Evolutionary conservation across 352 stramenopile species (phyloP), one percentile per base, ranked within the genome.

Genomic region (Pythium aphanidermatum): DNA sequence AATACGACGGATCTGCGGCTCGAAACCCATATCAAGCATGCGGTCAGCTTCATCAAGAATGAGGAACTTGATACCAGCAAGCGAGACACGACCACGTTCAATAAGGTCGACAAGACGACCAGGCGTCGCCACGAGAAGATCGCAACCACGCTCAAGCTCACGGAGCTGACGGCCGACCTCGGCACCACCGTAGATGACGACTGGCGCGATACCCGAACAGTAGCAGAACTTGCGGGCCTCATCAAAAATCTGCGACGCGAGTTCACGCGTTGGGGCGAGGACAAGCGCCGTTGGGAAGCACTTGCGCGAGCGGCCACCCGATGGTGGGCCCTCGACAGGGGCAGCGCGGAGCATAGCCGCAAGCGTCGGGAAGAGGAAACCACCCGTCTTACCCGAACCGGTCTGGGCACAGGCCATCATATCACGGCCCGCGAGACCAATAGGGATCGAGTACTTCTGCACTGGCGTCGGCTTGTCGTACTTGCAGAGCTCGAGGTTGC

Each of bases 21-120:
- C 96, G 61, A 99, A 99, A 63, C 96, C 97, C 96, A 99, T 99
- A 58, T 99, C 97, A 21, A 99, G 77, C 96, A 99, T 99, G 58
- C 96, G 84, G 74, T 99, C 97, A 42, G 96, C 96, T 68, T 99
- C 97, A 64, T 99, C 97, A n/a, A 99, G 75, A 46, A 99, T 92
- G 25, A 99, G 60, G 68, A 98, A 91, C 13, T 81, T 82, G 39
- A 98, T 97, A 51, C 62, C 76, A 4, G 65, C 53, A n/a, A 98
- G 71, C 42, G 72, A 92, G 21, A 98, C 82, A 45, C 88, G 78
- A 14, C 89, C 91, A 59, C 93, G 80, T 60, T 98, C 93, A 36
- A 99, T 88, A 36, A 99, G 63, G 60, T 99, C 97, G 6, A 98
- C 75, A 6, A 99, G 71, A 58, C 97, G 81, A 31, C 96, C 97